Evolutionary conservation across 306 rosid species (phyloP).

Genomic region (Hylodesmum podocarpum): DNA sequence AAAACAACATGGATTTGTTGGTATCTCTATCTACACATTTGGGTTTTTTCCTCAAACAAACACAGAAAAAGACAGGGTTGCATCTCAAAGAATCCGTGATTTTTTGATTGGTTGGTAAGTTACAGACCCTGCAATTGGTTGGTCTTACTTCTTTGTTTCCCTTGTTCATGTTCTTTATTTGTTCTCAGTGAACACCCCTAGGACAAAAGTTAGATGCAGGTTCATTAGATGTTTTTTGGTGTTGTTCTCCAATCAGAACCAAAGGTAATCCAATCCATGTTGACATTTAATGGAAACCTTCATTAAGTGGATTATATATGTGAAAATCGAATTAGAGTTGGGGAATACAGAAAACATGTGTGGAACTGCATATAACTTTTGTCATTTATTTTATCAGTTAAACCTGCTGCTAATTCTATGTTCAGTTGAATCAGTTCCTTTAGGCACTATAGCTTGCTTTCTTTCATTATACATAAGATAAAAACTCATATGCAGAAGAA

Average conservation of each 20-base stretch:
- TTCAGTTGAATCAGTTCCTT: background rate
- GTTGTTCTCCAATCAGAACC: no score
- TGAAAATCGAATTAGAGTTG: no score
- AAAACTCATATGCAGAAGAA: background rate
- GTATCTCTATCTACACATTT: slow-evolving; percentile 42
- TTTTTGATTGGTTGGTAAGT: slow-evolving; percentile 59
- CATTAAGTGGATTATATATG: no score
- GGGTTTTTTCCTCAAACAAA: slow-evolving; percentile 48
- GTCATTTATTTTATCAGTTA: background rate
- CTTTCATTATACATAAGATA: background rate
- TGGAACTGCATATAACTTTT: no score
- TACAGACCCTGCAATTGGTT: background rate
- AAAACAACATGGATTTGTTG: slow-evolving; percentile 62
- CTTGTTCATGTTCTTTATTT: background rate
- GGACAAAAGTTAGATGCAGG: no score
- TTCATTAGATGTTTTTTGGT: no score
- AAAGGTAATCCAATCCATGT: no score
- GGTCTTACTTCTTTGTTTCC: background rate
- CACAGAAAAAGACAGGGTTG: slow-evolving; percentile 44
- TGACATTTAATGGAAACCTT: no score
- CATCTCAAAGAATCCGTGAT: slow-evolving; percentile 50
- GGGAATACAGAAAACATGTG: no score
- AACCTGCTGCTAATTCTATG: background rate
- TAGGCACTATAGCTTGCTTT: slow-evolving; percentile 16
- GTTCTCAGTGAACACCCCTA: background rate